A percentile compares a stretch with the other conserved stretches of the same genome.
These are phyloP conservation scores for Cephaloascus fragrans DNA, from an alignment of 805 yeast species.

Conservation along the genomic window DNA sequence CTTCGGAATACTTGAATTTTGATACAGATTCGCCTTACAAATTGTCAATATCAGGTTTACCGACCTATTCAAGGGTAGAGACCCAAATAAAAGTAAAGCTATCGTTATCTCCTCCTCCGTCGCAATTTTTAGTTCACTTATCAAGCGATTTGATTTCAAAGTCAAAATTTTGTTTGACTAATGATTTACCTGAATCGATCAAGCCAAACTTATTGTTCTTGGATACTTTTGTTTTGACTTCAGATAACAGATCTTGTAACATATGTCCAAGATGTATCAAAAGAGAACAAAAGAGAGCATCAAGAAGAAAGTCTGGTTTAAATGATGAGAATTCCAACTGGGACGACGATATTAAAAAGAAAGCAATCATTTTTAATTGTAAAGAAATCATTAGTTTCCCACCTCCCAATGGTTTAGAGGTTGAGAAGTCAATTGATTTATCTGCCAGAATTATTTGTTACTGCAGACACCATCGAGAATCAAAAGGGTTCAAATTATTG, in stretches of 20 bases:
- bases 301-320: constrained; percentile 78
- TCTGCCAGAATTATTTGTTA: constrained; percentile 84
- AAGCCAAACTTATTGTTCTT: constrained; percentile 49
- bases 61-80: constrained; percentile 83
- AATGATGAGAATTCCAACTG: constrained; percentile 65
- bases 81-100: constrained; percentile 82
- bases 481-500: constrained; percentile 71
- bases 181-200: constrained; percentile 36
- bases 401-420: constrained; percentile 36
- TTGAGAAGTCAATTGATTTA: constrained; percentile 32
- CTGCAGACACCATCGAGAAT: constrained; percentile 89
- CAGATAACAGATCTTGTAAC: constrained; percentile 44
- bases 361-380: constrained; percentile 87
- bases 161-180: constrained; percentile 64
- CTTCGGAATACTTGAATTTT: constrained; percentile 14
- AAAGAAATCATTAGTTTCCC: constrained; percentile 77
- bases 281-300: constrained; percentile 89
- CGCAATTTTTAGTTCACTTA: constrained; percentile 61
- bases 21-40: constrained; percentile 31
- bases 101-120: constrained; percentile 66
- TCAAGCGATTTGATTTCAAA: constrained; percentile 86
- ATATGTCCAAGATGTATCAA: constrained; percentile 86
- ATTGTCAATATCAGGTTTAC: constrained; percentile 51
- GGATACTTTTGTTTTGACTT: constrained; percentile 73
- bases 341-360: constrained; percentile 60